These are phyloP conservation scores for Botrytis aclada DNA, from an alignment of 2,329 filamentous ascomycete species.

Conservation along the genomic window DNA sequence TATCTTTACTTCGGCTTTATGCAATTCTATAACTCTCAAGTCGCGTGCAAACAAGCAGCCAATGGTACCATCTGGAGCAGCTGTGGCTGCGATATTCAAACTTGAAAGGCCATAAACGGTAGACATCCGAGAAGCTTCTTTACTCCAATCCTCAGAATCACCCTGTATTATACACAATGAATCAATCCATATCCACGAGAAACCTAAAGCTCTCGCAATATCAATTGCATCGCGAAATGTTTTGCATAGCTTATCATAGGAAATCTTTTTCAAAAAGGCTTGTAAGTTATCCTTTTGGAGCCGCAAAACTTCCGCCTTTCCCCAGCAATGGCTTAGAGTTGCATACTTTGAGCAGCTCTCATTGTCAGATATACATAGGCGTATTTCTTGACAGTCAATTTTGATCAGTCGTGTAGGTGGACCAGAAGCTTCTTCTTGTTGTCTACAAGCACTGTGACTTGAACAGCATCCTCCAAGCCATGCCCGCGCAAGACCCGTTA, in stretches of 20 bases:
- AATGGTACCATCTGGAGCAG: neutral
- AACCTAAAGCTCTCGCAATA: neutral
- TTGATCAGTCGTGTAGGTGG: neutral
- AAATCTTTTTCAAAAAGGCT: neutral
- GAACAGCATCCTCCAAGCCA: neutral
- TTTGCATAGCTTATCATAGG: neutral
- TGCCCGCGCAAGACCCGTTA: neutral
- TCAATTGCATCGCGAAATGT: neutral
- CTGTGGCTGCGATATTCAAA: neutral
- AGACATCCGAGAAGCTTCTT: neutral
- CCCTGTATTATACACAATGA: neutral
- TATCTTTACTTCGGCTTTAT: no score
- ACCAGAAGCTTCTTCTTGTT: fast-evolving
- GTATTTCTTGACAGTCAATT: neutral
- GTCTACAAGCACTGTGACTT: neutral
- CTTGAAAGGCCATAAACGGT: neutral
- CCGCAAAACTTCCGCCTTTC: neutral
- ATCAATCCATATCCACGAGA: neutral
- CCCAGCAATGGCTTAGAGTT: neutral
- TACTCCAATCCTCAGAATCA: neutral
- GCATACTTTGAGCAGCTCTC: neutral
- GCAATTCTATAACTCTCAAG: fast-evolving
- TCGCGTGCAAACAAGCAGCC: neutral
- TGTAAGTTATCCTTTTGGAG: neutral
- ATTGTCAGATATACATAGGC: neutral